Conservation (phyloP, 176 grass and related monocot species). For the Zoysia pacifica region DNA sequence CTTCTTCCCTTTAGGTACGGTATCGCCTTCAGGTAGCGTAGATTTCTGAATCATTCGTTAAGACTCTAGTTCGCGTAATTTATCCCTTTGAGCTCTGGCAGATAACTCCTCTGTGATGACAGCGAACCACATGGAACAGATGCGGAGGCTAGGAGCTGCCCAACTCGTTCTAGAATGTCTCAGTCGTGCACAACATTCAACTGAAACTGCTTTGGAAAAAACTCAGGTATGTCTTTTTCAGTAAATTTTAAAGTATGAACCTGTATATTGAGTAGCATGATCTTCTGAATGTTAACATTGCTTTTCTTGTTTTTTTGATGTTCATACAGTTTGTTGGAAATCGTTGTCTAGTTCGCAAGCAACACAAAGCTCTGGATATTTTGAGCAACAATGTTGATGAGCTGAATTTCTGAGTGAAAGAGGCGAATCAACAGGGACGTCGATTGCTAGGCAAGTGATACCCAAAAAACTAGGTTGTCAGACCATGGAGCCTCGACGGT, state of each 20-base stretch:
- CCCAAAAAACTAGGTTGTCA: background rate
- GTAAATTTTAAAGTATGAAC: constrained; percentile 2
- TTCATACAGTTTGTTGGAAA: constrained; percentile 15
- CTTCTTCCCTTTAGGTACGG: no score
- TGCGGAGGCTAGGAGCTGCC: constrained; percentile 55
- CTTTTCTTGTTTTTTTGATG: background rate
- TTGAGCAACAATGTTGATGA: constrained; percentile 71
- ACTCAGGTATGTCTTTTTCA: constrained; percentile 54
- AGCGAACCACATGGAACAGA: constrained; percentile 55
- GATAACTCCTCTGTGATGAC: constrained; percentile 48
- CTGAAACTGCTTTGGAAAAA: constrained; percentile 55
- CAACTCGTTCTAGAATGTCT: constrained; percentile 38
- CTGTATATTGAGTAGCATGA: background rate
- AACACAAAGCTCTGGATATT: constrained; percentile 76
- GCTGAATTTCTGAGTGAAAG: constrained; percentile 77
- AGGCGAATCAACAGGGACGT: constrained; percentile 67
- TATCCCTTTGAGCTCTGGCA: constrained; percentile 32
- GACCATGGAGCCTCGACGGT: background rate
- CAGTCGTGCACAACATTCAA: constrained; percentile 39
- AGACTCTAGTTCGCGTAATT: constrained; percentile 1
- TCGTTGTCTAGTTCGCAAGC: constrained; percentile 43
- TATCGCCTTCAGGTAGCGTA: background rate
- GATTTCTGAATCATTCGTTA: constrained; percentile 24
- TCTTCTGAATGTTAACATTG: background rate
- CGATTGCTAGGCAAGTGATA: constrained; percentile 80